A percentile compares a stretch with the other conserved stretches of the same genome.
Conservation (phyloP, 345 rosid species). For the Populus ilicifolia region DNA sequence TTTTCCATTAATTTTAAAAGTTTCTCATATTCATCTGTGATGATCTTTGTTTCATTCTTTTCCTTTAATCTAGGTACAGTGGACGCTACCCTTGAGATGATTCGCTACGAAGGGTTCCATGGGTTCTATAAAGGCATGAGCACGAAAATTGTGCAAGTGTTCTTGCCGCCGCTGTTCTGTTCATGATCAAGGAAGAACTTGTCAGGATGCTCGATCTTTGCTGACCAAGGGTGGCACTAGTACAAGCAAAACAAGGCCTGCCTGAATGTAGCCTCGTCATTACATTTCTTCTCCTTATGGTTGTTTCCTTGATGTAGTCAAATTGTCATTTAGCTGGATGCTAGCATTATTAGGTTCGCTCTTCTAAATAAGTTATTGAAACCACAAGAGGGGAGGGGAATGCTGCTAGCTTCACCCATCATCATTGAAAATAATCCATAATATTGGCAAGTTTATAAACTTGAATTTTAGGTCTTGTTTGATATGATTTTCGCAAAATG, state of each 20-base stretch:
- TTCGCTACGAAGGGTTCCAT: constrained; percentile 67
- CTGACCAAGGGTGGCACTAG: constrained; percentile 35
- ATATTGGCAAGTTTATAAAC: too few relatives aligned
- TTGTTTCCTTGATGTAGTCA: neutral
- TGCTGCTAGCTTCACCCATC: neutral
- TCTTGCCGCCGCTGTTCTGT: constrained; percentile 82
- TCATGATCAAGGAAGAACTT: constrained; percentile 96
- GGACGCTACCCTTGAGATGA: constrained; percentile 88
- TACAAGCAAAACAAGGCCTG: constrained; percentile 32
- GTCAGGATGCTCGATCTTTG: constrained; percentile 57
- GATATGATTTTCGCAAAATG: too few relatives aligned
- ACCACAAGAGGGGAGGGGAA: neutral
- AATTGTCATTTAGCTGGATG: neutral
- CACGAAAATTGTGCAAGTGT: constrained; percentile 89
- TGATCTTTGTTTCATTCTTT: neutral
- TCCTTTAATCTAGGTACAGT: constrained; percentile 47
- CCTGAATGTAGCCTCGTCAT: constrained; percentile 17
- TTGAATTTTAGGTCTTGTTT: too few relatives aligned
- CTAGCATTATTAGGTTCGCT: neutral
- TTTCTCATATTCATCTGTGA: neutral
- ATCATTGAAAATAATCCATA: neutral
- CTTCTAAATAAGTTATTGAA: neutral
- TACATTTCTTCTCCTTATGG: neutral
- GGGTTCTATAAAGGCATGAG: constrained; percentile 97
- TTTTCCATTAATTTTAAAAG: neutral